Evolutionary conservation across 2,329 filamentous ascomycete species (phyloP), one percentile per base, ranked within the genome.

Genomic region (Lizonia empirigonia): DNA sequence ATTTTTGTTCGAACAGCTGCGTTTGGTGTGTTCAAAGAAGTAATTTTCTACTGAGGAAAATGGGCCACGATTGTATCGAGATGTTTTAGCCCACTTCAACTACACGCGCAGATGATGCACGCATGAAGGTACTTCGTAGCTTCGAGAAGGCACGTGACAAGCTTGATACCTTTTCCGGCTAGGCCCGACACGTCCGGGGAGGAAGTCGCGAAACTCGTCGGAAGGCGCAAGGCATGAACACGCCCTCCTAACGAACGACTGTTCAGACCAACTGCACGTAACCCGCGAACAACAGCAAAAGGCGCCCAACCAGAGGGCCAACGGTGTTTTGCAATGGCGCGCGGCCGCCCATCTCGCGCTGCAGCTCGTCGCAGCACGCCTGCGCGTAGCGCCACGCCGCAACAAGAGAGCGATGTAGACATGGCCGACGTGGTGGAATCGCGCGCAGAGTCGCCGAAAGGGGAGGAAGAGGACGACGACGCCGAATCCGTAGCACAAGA

Each of bases 391-490:
- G 68, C 68, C 53, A 73, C 71, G 32, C 72, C 71, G 20, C 65
- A 65, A 50, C 61, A 68, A 51, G 65, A 71, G 48, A 65, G 62
- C 44, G 68, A 71, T 40, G 69, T 72, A 22, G 70, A 72, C 16
- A 71, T 72, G 67, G 42, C 65, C 10, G 68, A 74, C 45, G 63
- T 18, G 7, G 41, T 33, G 12, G 70, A 70, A 29, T 68, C 69
- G 44, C 69, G 65, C 47, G 64, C 62, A 7, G 70, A 74, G 13
- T 69, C 71, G 5, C 70, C 70, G n/a, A 80, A 67, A 18, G 62
- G 82, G 35, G 80, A 78, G 7, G 82, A 83, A 16, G 76, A 71
- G 24, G 82, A 83, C 13, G 76, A 71, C 16, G 71, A 73, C 13
- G 74, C 68, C 16, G 73, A 74, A 46, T 82, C 84, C 60, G 79